phyloP scores from a whole-genome alignment of 148 eudicot species.

The Selenicereus undatus region DNA sequence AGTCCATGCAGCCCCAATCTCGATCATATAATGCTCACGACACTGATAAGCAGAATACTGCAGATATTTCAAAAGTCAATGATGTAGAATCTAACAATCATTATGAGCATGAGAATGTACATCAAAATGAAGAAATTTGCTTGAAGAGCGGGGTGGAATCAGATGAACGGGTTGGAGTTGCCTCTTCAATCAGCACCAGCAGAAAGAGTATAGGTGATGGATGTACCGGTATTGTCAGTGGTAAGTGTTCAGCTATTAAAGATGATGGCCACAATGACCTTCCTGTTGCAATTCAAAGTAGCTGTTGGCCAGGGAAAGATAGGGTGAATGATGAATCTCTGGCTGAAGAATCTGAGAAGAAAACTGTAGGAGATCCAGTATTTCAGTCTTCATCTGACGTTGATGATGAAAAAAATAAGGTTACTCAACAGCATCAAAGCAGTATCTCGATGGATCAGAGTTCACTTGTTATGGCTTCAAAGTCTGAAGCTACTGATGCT shows the following conservation, averaged over 20 bases:
- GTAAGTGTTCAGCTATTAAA: constrained; percentile 16
- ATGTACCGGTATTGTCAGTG: constrained; percentile 18
- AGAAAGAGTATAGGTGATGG: constrained; percentile 29
- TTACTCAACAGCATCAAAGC: constrained; percentile 10
- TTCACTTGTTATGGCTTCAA: constrained; percentile 15
- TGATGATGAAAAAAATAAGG: constrained; percentile 15
- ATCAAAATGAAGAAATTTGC: constrained; percentile 22
- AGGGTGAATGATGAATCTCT: constrained; percentile 18
- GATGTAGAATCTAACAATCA: constrained; percentile 9
- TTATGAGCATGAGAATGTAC: constrained; percentile 14
- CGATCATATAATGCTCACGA: constrained; percentile 2
- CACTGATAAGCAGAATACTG: constrained; percentile 23
- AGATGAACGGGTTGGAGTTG: constrained; percentile 25
- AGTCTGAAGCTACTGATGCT: constrained; percentile 20
- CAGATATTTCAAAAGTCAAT: constrained; percentile 13
- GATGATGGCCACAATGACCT: constrained; percentile 17
- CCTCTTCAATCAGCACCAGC: constrained; percentile 13
- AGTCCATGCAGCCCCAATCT: neutral
- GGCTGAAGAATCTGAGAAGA: constrained; percentile 23
- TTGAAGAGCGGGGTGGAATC: constrained; percentile 20
- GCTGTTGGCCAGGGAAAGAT: constrained; percentile 21
- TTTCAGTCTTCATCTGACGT: constrained; percentile 13
- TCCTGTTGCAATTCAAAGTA: constrained; percentile 26
- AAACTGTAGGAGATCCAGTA: constrained; percentile 19
- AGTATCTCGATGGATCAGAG: constrained; percentile 18